phyloP scores from a whole-genome alignment of 2,329 filamentous ascomycete genomes.

The Hymenotorrendiella dingleyae region DNA sequence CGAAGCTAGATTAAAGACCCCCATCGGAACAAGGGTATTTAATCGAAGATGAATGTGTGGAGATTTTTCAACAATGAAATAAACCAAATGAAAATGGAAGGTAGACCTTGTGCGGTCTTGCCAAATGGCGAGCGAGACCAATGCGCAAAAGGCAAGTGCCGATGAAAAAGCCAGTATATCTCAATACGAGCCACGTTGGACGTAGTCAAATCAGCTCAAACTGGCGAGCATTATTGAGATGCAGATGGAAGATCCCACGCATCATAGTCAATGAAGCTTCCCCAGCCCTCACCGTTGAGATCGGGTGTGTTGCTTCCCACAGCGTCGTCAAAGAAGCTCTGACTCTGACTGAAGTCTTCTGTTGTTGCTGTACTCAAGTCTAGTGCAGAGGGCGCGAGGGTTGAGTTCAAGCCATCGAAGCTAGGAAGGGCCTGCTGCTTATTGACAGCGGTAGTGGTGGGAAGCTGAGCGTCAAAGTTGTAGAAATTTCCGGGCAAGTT shows the following conservation, averaged over 20 bases:
- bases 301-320: neutral
- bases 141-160: no score
- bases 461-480: conserved; percentile 10
- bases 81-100: no score
- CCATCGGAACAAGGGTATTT: neutral
- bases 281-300: conserved; percentile 6
- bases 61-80: no score
- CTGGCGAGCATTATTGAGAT: neutral
- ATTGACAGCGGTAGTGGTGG: conserved; percentile 7
- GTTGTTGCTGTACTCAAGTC: neutral
- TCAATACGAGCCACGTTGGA: neutral
- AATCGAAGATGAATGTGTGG: neutral
- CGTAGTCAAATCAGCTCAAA: neutral
- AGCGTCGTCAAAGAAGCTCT: conserved; percentile 15
- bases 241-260: conserved; percentile 6
- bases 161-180: no score
- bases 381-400: conserved; percentile 14
- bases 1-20: conserved; percentile 3
- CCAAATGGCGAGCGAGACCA: no score
- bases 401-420: conserved; percentile 16
- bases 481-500: conserved; percentile 20
- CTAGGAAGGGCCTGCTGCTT: conserved; percentile 13
- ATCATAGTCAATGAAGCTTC: conserved; percentile 14
- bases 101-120: no score
- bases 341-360: conserved; percentile 1